phyloP scores from a whole-genome alignment of 2,329 filamentous ascomycete species.

The Apiospora sp. region DNA sequence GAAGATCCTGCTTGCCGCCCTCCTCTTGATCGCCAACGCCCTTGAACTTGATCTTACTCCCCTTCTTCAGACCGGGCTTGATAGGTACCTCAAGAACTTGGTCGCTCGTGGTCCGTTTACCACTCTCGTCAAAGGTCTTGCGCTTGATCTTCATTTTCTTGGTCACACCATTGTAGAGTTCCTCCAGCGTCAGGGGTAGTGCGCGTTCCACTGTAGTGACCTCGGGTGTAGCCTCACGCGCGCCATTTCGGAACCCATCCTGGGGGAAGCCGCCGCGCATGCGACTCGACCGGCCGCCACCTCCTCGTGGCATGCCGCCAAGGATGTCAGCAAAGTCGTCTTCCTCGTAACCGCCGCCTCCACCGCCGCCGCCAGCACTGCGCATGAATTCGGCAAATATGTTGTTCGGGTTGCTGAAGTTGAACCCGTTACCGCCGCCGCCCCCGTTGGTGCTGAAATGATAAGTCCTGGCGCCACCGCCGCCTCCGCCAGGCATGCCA shows the following conservation, averaged over 20 bases:
- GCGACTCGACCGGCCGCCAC: constrained; percentile 40
- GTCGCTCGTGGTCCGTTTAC: constrained; percentile 87
- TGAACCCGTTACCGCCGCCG: constrained; percentile 67
- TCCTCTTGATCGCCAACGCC: constrained; percentile 98
- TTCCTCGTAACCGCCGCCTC: constrained; percentile 36
- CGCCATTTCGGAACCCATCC: constrained; percentile 40
- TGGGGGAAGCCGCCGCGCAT: constrained; percentile 48
- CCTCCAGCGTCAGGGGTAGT: constrained; percentile 83
- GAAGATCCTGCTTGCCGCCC: constrained; percentile 92
- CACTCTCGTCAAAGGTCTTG: constrained; percentile 88
- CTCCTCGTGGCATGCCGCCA: constrained; percentile 48
- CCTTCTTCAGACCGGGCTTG: constrained; percentile 94
- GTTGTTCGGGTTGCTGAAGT: constrained; percentile 82
- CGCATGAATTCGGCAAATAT: constrained; percentile 89
- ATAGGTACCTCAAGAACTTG: constrained; percentile 94
- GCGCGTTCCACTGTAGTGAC: constrained; percentile 90
- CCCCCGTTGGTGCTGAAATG: constrained; percentile 68
- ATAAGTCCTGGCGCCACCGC: constrained; percentile 64
- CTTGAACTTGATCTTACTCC: constrained; percentile 97
- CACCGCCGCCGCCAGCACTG: constrained; percentile 49
- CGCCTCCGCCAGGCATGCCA: constrained; percentile 46
- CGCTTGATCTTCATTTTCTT: constrained; percentile 99
- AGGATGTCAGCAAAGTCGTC: constrained; percentile 44
- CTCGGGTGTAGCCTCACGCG: constrained; percentile 73
- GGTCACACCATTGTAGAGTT: constrained; percentile 83